phyloP scores from a whole-genome alignment of 1,284 basidiomycete species.

The Boletus nobilissimus region DNA sequence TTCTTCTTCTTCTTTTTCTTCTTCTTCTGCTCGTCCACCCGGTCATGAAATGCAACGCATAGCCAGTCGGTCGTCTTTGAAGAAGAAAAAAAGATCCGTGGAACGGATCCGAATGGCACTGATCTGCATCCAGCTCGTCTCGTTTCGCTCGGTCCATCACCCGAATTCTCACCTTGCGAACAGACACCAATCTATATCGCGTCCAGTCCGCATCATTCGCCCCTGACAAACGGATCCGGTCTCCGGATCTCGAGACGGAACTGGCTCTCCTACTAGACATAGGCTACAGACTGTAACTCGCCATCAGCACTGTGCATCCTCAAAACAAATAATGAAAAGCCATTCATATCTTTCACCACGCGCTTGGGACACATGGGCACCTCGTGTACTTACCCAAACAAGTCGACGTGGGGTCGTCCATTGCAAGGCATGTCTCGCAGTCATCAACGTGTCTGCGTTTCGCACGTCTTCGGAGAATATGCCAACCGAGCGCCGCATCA shows the following conservation, averaged over 20 bases:
- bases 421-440: neutral
- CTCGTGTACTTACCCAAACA: constrained; percentile 29
- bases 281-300: too few species aligned
- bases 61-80: constrained; percentile 1
- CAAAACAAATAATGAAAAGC: neutral
- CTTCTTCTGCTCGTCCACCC: neutral
- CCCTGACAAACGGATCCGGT: neutral
- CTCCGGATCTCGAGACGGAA: constrained; percentile 1
- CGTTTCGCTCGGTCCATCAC: neutral
- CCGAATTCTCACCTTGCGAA: neutral
- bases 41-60: constrained; percentile 9
- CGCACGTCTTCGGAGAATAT: neutral
- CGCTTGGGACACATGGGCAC: constrained; percentile 7
- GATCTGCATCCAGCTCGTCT: too few species aligned
- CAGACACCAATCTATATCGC: neutral
- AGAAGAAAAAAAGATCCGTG: neutral
- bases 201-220: constrained; percentile 19
- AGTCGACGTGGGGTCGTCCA: neutral
- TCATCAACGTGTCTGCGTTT: neutral
- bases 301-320: neutral
- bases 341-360: neutral
- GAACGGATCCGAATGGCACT: neutral
- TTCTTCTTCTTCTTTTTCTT: neutral
- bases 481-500: constrained; percentile 23
- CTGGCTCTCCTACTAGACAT: neutral